phyloP scores from a whole-genome alignment of 208 protist genomes.

The Borovskyia barvae region DNA sequence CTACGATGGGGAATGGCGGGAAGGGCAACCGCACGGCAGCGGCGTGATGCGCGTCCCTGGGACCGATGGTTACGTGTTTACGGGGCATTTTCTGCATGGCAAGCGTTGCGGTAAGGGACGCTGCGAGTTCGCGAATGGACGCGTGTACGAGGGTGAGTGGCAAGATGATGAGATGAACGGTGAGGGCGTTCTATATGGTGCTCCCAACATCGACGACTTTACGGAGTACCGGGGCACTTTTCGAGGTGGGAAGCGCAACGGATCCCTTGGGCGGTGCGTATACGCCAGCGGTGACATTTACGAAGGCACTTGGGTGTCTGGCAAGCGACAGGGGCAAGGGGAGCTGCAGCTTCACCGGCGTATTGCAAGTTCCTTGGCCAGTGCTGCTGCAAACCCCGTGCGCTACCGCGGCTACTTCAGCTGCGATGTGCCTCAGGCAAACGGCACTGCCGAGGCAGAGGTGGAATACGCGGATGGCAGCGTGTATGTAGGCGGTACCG shows the following conservation, averaged over 20 bases:
- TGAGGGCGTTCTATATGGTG: conserved; percentile 51
- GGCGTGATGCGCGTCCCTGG: conserved; percentile 57
- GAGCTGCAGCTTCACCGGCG: conserved; percentile 37
- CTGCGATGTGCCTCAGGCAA: conserved; percentile 31
- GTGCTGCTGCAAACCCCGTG: conserved; percentile 7
- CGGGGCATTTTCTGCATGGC: conserved; percentile 53
- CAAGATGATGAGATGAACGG: conserved; percentile 75
- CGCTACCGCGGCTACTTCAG: conserved; percentile 64
- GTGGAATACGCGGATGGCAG: conserved; percentile 70
- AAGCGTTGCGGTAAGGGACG: conserved; percentile 62
- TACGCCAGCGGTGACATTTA: conserved; percentile 78
- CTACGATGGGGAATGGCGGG: conserved; percentile 58
- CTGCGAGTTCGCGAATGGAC: conserved; percentile 76
- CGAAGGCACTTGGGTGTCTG: conserved; percentile 60
- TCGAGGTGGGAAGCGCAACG: conserved; percentile 47
- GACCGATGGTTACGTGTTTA: conserved; percentile 62
- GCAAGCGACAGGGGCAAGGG: conserved; percentile 66
- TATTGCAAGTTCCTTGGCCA: not conserved
- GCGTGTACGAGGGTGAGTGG: conserved; percentile 83
- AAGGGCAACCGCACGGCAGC: conserved; percentile 54
- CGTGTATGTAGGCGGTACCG: conserved; percentile 50
- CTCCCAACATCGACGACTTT: conserved; percentile 55
- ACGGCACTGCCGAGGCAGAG: conserved; percentile 23
- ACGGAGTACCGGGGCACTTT: conserved; percentile 71
- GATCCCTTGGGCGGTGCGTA: conserved; percentile 49